Evolutionary conservation across 116 monocot species (phyloP).

Genomic region (Zostera marina): DNA sequence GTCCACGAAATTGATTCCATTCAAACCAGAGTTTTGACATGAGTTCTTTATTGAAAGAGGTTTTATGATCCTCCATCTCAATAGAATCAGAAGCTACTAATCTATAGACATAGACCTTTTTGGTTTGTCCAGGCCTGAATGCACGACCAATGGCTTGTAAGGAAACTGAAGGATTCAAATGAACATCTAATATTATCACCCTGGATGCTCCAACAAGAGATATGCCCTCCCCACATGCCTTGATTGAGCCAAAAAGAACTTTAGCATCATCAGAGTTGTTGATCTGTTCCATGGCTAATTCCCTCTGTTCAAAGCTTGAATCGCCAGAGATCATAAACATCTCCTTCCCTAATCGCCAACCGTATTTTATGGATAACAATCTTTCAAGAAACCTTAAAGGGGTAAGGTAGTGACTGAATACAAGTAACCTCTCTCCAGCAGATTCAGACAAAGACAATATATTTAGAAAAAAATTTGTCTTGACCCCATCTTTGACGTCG

Average conservation of each 20-base stretch:
- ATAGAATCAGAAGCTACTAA: slow-evolving; percentile 65
- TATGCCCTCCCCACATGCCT: slow-evolving; percentile 95
- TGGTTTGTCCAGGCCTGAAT: slow-evolving; percentile 75
- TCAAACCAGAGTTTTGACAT: slow-evolving; percentile 98
- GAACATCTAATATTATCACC: slow-evolving; percentile 78
- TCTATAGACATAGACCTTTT: slow-evolving; percentile 61
- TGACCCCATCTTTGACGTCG: slow-evolving; percentile 60
- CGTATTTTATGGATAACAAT: slow-evolving; percentile 28
- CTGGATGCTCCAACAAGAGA: slow-evolving; percentile 84
- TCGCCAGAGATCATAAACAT: slow-evolving; percentile 74
- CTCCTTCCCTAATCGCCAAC: slow-evolving; percentile 63
- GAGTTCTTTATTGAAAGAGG: slow-evolving; percentile 68
- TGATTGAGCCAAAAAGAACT: slow-evolving; percentile 69
- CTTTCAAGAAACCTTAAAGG: slow-evolving; percentile 78
- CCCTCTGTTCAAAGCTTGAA: slow-evolving; percentile 48
- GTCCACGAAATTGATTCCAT: slow-evolving; percentile 35
- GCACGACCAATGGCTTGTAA: slow-evolving; percentile 91
- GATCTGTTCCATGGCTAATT: slow-evolving; percentile 59
- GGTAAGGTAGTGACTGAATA: slow-evolving; percentile 78
- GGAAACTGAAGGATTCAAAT: slow-evolving; percentile 84
- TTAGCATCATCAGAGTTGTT: slow-evolving; percentile 72
- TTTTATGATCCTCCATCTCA: slow-evolving; percentile 57
- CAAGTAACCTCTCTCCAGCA: slow-evolving; percentile 63
- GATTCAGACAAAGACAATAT: slow-evolving; percentile 49
- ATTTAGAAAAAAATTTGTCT: slow-evolving; percentile 57